Evolutionary conservation across 1,284 basidiomycete species (phyloP).

Genomic region (Schizophyllum amplum): DNA sequence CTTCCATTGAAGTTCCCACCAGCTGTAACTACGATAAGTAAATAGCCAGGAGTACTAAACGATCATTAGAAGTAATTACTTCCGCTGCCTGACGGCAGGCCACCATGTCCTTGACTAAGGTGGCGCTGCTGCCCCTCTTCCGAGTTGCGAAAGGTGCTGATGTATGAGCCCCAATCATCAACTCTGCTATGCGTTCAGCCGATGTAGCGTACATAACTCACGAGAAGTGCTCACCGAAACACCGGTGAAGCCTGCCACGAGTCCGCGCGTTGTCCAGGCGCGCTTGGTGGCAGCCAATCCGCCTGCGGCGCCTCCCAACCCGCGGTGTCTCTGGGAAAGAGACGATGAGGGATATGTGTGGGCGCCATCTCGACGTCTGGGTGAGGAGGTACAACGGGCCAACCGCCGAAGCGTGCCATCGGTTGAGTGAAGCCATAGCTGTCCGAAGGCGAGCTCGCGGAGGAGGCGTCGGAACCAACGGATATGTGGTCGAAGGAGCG

Average conservation of each 20-base stretch:
- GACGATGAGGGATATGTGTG: neutral
- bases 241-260: neutral
- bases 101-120: no score
- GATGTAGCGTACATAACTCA: neutral
- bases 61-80: no score
- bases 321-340: neutral
- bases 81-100: no score
- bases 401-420: neutral
- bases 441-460: neutral
- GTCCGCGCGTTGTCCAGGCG: neutral
- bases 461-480: neutral
- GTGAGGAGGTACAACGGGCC: neutral
- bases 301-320: neutral
- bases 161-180: neutral
- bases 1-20: no score
- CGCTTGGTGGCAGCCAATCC: neutral
- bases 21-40: no score
- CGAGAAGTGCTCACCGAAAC: neutral
- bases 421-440: neutral
- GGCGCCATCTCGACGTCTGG: neutral
- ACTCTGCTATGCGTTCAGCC: neutral
- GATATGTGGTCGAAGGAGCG: neutral
- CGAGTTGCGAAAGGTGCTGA: neutral
- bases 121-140: no score
- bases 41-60: no score